Percentiles rank a stretch among this genome's conserved stretches.
phyloP scores from a whole-genome alignment of 352 stramenopile genomes.

The Phytophthora ohioensis region DNA sequence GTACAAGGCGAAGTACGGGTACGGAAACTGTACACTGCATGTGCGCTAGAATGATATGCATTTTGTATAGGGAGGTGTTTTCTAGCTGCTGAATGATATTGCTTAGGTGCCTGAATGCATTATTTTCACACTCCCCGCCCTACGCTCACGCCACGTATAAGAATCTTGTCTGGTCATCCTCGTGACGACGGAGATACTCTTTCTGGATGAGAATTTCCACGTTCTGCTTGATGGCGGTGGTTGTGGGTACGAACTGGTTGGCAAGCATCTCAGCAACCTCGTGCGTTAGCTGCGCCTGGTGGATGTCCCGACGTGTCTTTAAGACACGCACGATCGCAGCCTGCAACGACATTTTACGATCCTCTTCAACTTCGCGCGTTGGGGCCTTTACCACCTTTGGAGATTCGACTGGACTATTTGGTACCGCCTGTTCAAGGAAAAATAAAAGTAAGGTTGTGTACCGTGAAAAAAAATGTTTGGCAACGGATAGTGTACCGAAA shows the following conservation, averaged over 20 bases:
- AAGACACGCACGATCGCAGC: constrained; percentile 85
- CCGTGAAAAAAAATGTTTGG: neutral
- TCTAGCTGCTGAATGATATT: constrained; percentile 18
- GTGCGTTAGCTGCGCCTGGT: constrained; percentile 62
- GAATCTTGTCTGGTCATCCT: constrained; percentile 63
- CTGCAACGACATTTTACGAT: constrained; percentile 90
- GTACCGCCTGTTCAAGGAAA: constrained; percentile 44
- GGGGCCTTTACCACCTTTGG: constrained; percentile 60
- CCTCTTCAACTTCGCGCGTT: constrained; percentile 82
- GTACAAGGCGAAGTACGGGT: constrained; percentile 85
- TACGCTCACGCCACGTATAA: constrained; percentile 72
- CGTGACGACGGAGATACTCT: constrained; percentile 80
- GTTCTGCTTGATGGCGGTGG: constrained; percentile 75
- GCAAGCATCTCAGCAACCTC: constrained; percentile 80
- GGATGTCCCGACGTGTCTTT: constrained; percentile 83
- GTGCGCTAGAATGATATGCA: constrained; percentile 54
- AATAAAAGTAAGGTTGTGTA: neutral
- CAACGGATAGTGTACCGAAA: constrained; percentile 45
- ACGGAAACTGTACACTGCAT: constrained; percentile 60
- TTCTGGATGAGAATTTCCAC: constrained; percentile 88
- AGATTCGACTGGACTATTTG: constrained; percentile 76
- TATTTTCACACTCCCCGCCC: constrained; percentile 5
- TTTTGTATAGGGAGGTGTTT: constrained; percentile 24
- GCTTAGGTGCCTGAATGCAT: constrained; percentile 14
- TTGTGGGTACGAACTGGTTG: constrained; percentile 78